Evolutionary conservation across 108 stramenopile species (phyloP).

Genomic region (Fistulifera pelliculosa): DNA sequence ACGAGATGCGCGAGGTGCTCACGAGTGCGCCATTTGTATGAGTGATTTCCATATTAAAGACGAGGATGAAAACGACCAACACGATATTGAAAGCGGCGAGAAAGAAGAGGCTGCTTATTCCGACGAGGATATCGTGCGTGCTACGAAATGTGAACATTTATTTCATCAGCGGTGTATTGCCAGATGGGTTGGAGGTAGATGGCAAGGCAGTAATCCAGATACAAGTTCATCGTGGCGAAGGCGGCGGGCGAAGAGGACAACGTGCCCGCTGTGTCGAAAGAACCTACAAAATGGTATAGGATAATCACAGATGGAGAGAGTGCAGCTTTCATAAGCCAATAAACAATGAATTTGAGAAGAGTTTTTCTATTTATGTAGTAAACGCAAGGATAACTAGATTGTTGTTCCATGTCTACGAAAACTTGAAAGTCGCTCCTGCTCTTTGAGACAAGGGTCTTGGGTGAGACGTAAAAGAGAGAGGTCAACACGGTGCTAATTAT

Average conservation of each 20-base stretch:
- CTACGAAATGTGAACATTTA: constrained; percentile 40
- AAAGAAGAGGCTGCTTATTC: constrained; percentile 9
- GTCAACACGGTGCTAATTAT: too few species aligned
- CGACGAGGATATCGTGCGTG: constrained; percentile 30
- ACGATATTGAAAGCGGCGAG: constrained; percentile 4
- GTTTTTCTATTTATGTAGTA: too few species aligned
- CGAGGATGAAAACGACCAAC: not conserved
- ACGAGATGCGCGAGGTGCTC: constrained; percentile 12
- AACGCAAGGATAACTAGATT: too few species aligned
- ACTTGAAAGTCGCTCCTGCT: too few species aligned
- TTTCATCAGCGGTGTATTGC: constrained; percentile 40
- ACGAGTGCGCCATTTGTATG: constrained; percentile 74
- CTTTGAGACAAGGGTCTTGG: too few species aligned
- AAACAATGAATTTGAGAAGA: too few species aligned
- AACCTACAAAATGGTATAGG: constrained; percentile 16
- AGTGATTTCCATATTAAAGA: constrained; percentile 28
- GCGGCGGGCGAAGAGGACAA: constrained; percentile 33
- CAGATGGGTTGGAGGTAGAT: constrained; percentile 52
- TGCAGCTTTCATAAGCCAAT: too few species aligned
- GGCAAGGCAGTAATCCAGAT: constrained; percentile 21
- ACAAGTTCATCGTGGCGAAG: constrained; percentile 10
- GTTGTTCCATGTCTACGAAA: too few species aligned
- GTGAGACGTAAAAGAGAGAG: too few species aligned
- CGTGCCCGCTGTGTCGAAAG: constrained; percentile 49
- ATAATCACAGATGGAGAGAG: too few species aligned